Percentiles rank a stretch among this genome's conserved stretches.
Conservation (phyloP, 441 rosid genomes). For the Eruca vesicaria region DNA sequence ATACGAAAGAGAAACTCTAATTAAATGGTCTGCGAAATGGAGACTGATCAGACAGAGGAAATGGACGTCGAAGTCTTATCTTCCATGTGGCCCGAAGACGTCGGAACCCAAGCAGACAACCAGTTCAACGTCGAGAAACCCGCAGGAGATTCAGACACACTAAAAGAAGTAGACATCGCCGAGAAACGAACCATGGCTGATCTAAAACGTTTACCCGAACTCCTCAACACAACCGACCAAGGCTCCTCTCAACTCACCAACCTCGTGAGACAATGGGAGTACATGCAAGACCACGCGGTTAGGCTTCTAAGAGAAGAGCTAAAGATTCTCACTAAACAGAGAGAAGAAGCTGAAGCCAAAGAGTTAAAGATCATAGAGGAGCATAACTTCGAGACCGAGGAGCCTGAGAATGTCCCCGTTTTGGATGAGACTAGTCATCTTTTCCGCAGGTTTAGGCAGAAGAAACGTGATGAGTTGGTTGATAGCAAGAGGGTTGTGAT, state of each 20-base stretch:
- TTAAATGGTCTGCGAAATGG: conserved; percentile 57
- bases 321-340: conserved; percentile 66
- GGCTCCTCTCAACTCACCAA: conserved; percentile 83
- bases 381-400: conserved; percentile 68
- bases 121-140: conserved; percentile 89
- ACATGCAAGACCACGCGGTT: conserved; percentile 72
- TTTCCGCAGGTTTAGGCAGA: conserved; percentile 48
- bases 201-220: conserved; percentile 59
- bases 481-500: conserved; percentile 58
- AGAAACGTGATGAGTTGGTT: conserved; percentile 45
- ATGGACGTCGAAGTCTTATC: conserved; percentile 83
- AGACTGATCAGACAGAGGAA: conserved; percentile 64
- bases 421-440: conserved; percentile 54
- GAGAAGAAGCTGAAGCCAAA: conserved; percentile 82
- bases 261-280: conserved; percentile 88
- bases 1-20: conserved; percentile 23
- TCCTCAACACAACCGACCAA: conserved; percentile 57
- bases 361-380: conserved; percentile 82
- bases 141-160: conserved; percentile 74
- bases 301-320: conserved; percentile 84
- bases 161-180: conserved; percentile 72
- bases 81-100: conserved; percentile 98
- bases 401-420: conserved; percentile 55
- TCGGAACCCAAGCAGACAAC: conserved; percentile 64
- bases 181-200: conserved; percentile 53